Conservation (phyloP, 2,329 filamentous ascomycete species). For the Achaetomium macrosporum region DNA sequence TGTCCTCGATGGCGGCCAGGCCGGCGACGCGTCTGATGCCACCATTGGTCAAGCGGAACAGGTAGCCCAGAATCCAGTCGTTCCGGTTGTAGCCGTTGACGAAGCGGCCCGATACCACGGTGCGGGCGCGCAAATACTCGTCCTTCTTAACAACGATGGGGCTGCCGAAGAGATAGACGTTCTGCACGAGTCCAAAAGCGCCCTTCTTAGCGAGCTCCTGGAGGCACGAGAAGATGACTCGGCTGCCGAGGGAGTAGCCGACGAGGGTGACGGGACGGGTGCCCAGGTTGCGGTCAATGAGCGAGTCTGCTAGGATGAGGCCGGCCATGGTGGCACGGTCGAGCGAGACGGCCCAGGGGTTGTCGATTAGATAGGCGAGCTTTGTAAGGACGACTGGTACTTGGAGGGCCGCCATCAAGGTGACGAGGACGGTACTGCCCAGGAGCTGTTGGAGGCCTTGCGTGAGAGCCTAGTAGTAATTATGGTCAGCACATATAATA, state of each 20-base stretch:
- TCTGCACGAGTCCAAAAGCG: conserved; percentile 82
- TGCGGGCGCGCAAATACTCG: conserved; percentile 73
- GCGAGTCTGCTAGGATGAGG: conserved; percentile 86
- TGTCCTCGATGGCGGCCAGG: conserved; percentile 65
- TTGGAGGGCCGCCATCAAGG: conserved; percentile 87
- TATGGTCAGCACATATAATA: neutral
- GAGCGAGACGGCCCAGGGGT: conserved; percentile 95
- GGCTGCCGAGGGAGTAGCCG: conserved; percentile 86
- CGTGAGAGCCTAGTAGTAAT: conserved; percentile 65
- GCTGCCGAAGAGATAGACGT: conserved; percentile 90
- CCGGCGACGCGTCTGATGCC: conserved; percentile 87
- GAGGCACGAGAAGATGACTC: conserved; percentile 88
- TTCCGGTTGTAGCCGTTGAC: conserved; percentile 91
- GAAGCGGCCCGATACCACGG: conserved; percentile 86
- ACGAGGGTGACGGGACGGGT: conserved; percentile 88
- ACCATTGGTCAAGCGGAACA: conserved; percentile 90
- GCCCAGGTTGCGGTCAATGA: conserved; percentile 86
- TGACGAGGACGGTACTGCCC: conserved; percentile 79
- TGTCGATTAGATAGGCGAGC: conserved; percentile 92
- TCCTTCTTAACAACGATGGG: conserved; percentile 88
- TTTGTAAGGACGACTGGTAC: conserved; percentile 91
- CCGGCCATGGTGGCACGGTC: conserved; percentile 84
- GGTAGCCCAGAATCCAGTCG: conserved; percentile 95
- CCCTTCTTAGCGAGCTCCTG: conserved; percentile 79
- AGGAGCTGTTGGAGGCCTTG: conserved; percentile 94